Base-by-base conservation (phyloP, 1,284 basidiomycete genomes). In the Ceratorhiza oryzae-sativae region DNA sequence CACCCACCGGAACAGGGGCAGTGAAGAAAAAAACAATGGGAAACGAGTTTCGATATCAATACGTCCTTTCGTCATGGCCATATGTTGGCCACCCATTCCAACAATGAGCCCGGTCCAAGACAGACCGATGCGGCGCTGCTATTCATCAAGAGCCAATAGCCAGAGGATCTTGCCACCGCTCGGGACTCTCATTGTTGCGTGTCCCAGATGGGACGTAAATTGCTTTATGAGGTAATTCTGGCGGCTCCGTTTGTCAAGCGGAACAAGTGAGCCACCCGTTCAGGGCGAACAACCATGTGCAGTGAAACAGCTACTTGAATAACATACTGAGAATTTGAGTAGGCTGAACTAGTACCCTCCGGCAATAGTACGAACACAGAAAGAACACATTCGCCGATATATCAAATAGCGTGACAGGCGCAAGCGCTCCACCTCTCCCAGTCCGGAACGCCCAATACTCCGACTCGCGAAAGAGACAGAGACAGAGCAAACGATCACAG, bases 231-330 rank as follows among this genome's bases (percentile, higher is more conserved):
- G 27, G 51, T 53, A 12, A 32, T 53, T 53, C 27, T 10, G 32
- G 51, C 65, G 53, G 65, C n/a, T 55, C 53, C 65, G 45, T 48
- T 63, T 68, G 65, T 68, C 36, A 36, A 30, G 65, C 49, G 65
- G 51, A 51, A n/a, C 23, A 15, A 41, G 45, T 25, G 65, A 68
- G 65, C 65, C 65, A 34, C 12, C 36, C 65, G 30, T 68, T 41
- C 58, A 27, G 23, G 53, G 53, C 39, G 41, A 68, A 68, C 51
- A 55, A 68, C 25, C 30, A 53, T 51, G 27, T n/a, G 48, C 48
- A 51, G 20, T 23, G 48, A 51, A 39, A 45, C 36, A 56, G 32
- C 30, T 56, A 41, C 27, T 32, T 34, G 15, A 48, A 62, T 49
- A 49, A 36, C 56, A 20, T 20, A 20, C 15, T 1, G 56, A 41